Percentiles rank a stretch among this genome's conserved stretches.
phyloP scores from a whole-genome alignment of 169 alveolate genomes.

The Toxoplasma gondii region DNA sequence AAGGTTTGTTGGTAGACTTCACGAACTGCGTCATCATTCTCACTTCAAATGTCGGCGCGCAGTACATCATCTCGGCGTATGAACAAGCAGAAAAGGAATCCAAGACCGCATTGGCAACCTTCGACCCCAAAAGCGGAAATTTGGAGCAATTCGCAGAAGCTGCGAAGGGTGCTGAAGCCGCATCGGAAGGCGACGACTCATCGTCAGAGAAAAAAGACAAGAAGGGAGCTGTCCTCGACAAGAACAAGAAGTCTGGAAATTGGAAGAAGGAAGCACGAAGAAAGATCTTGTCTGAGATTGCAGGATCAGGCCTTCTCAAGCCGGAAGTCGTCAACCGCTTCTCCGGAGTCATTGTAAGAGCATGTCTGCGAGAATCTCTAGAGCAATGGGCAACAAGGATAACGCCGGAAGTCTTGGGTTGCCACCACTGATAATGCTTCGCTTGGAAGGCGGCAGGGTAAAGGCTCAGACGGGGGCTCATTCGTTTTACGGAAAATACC shows the following conservation, averaged over 20 bases:
- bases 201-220: neutral
- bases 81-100: neutral
- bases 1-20: slow-evolving; percentile 79
- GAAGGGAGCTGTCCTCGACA: neutral
- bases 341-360: slow-evolving; percentile 30
- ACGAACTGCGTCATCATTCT: slow-evolving; percentile 41
- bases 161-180: slow-evolving; percentile 26
- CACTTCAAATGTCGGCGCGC: slow-evolving; percentile 52
- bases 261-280: slow-evolving; percentile 13
- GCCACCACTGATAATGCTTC: neutral
- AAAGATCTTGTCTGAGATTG: slow-evolving; percentile 33
- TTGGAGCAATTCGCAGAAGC: slow-evolving; percentile 49
- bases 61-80: slow-evolving; percentile 64
- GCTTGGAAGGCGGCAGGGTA: neutral
- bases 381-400: neutral
- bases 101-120: neutral
- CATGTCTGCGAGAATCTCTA: neutral
- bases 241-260: slow-evolving; percentile 11
- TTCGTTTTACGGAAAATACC: neutral
- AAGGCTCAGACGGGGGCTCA: neutral
- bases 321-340: slow-evolving; percentile 48
- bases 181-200: neutral
- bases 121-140: slow-evolving; percentile 37
- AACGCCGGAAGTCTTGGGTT: neutral
- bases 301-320: slow-evolving; percentile 25